Evolutionary conservation across 2,329 filamentous ascomycete species (phyloP).

Genomic region (Penicillium italicum): DNA sequence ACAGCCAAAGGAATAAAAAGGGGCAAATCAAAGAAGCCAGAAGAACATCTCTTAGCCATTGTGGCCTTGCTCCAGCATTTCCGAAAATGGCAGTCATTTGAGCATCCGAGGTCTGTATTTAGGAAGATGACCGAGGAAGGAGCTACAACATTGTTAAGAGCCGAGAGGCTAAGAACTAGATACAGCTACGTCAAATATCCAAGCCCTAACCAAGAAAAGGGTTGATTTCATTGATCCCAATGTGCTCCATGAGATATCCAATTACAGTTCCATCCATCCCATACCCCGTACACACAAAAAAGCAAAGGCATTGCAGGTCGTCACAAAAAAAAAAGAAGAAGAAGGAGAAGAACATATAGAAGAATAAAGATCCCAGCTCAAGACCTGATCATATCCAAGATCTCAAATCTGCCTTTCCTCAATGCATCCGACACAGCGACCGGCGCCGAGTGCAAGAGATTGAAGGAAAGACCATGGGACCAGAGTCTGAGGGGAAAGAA

Average conservation of each 20-base stretch:
- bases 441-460: slow-evolving; percentile 12
- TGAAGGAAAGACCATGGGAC: slow-evolving; percentile 3
- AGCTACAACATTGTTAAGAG: neutral
- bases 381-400: neutral
- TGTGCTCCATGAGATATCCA: slow-evolving; percentile 12
- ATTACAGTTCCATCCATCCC: slow-evolving; percentile 10
- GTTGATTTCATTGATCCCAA: slow-evolving; percentile 5
- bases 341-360: slow-evolving; percentile 3
- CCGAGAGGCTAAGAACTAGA: neutral
- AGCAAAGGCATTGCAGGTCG: slow-evolving; percentile 25
- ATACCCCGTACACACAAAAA: slow-evolving; percentile 16
- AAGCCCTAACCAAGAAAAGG: neutral
- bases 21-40: neutral
- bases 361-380: neutral
- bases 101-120: neutral
- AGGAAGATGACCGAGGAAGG: neutral
- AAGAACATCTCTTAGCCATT: neutral
- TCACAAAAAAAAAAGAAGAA: slow-evolving; percentile 15
- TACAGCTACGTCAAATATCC: neutral
- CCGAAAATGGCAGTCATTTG: neutral
- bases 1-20: neutral
- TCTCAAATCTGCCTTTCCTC: slow-evolving; percentile 7
- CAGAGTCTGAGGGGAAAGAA: neutral
- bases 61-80: neutral
- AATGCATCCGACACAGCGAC: slow-evolving; percentile 11